Evolutionary conservation across 257 asterid genomes (phyloP), one percentile per base, ranked within the genome.

Genomic region (Leonotis leonurus): DNA sequence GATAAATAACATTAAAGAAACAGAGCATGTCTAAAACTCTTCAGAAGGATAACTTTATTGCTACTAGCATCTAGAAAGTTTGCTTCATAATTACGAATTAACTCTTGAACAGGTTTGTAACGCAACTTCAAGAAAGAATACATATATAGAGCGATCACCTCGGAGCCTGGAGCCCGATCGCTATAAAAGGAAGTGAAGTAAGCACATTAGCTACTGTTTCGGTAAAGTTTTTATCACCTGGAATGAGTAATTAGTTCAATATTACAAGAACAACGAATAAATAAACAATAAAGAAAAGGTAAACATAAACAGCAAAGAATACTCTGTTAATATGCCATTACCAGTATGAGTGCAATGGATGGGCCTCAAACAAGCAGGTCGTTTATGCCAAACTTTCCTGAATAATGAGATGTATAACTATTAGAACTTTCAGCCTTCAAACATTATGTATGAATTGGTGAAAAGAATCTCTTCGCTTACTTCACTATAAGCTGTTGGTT

Each of bases 181-280:
- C 92, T 67, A 90, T 76, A 70, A 90, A 90, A 45, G 97, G 97
- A 70, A 90, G 84, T 45, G 97, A 90, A 40, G 97, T 90, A 60
- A 90, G 85, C 64, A 90, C 95, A 74, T 90, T 90, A 13, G 56
- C 82, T 20, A 90, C 58, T 17, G 84, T 87, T 75, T 90, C 97
- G 22, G 83, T 80, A 60, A 80, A 4, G 71, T 48, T 80, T 55
- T 50, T 78, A 75, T 90, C 97, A 63, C 94, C 97, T 89, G 69
- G 32, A 21, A 70, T 25, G 59, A 75, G 43, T 69, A 56, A 50
- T 48, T 30, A 35, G 44, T 53, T 60, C 25, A 24, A 22, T n/a
- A 64, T 45, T 26, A 20, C 25, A 40, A 4, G 45, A 67, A 46
- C 35, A 26, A 8, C 3, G n/a, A 17, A 17, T 27, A 45, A 7